Evolutionary conservation across 2,329 filamentous ascomycete genomes (phyloP), one percentile per base, ranked within the genome.

Genomic region (Cordyceps javanica): DNA sequence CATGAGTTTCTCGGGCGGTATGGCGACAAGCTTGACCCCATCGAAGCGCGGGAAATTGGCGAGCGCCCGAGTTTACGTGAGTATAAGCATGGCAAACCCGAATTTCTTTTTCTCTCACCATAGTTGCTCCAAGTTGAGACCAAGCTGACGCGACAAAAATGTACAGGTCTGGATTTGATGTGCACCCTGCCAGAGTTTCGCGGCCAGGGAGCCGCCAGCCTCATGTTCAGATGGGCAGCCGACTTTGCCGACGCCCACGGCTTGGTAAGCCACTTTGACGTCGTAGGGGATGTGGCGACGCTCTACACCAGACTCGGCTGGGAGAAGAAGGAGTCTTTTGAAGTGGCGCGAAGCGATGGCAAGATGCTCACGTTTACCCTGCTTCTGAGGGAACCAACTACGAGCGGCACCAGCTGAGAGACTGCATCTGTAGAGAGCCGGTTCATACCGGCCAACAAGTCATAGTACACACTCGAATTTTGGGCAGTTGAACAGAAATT

Each of bases 221-320:
- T 58, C 10, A 58, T 58, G 56, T 34, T 58, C 9, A 3, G 46
- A 8, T 58, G 56, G 56, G 50, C 34, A 1, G 19, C 32, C 23
- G 34, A 46, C 1, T 58, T 58, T 58, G 49, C 56, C 6, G 56
- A 46, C n/a, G 6, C 23, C 19, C 55, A 58, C 38, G 55, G 48
- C 5, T 19, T 52, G 28, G 19, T 53, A 21, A 52, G 55, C 39
- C 19, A 48, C 49, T 5, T 38, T 16, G 55, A 58, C 13, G 41
- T 38, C 2, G 25, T 16, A 2, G 42, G 30, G 3, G 14, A 25
- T 19, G 30, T 16, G 2, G 9, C 19, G 25, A 36, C 28, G 28
- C 6, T 38, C 3, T 25, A 39, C 19, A n/a, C 4, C 8, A 50
- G 26, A 16, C n/a, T 30, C 11, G 54, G 45, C n/a, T 57, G 42